phyloP scores from a whole-genome alignment of 192 early-diverging fungal genomes.

The Helicostylum pulchrum region DNA sequence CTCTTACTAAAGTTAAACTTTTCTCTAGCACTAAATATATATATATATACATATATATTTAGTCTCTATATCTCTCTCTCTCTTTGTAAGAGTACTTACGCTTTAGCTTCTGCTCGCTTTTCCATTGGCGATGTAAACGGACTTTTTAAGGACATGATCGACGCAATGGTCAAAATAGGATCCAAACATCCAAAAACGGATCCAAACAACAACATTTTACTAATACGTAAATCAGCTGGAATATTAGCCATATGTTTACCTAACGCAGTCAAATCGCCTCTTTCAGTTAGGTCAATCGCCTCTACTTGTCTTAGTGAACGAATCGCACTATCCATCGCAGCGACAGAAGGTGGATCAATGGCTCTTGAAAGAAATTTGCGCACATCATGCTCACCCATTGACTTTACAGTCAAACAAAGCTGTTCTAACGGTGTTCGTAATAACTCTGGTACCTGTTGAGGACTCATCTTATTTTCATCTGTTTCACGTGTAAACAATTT shows the following conservation, averaged over 20 bases:
- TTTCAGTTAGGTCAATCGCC: slow-evolving; percentile 45
- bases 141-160: slow-evolving; percentile 59
- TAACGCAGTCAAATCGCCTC: slow-evolving; percentile 59
- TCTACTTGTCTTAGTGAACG: slow-evolving; percentile 54
- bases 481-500: slow-evolving; percentile 58
- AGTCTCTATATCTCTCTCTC: not conserved
- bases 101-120: slow-evolving; percentile 49
- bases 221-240: slow-evolving; percentile 74
- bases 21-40: slow-evolving; percentile 29
- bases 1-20: slow-evolving; percentile 45
- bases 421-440: slow-evolving; percentile 80
- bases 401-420: slow-evolving; percentile 68
- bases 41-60: slow-evolving; percentile 10
- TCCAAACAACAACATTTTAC: slow-evolving; percentile 76
- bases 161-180: slow-evolving; percentile 65
- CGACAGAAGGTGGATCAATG: slow-evolving; percentile 63
- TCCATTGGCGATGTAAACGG: slow-evolving; percentile 48
- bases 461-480: slow-evolving; percentile 47
- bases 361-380: slow-evolving; percentile 51
- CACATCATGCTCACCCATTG: slow-evolving; percentile 61
- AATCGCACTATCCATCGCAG: slow-evolving; percentile 55
- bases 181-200: slow-evolving; percentile 72
- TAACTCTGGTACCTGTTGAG: slow-evolving; percentile 72
- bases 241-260: slow-evolving; percentile 67
- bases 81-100: slow-evolving; percentile 27